These are phyloP conservation scores for Podospora comata DNA, from an alignment of 495 filamentous ascomycete genomes.

Conservation along the genomic window DNA sequence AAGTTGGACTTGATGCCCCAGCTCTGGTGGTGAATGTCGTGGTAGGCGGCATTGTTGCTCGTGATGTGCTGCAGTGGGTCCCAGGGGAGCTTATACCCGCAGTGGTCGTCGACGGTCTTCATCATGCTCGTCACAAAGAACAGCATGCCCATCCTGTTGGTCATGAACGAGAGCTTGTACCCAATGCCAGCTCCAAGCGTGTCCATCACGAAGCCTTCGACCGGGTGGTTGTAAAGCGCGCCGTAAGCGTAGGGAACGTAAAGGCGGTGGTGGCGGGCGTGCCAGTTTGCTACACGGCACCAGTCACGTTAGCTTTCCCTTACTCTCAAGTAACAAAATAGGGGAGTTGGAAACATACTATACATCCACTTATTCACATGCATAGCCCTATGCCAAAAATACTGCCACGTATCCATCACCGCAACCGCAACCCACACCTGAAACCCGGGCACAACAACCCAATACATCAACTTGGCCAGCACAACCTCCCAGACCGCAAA, in stretches of 20 bases:
- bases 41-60: conserved; percentile 90
- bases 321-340: neutral
- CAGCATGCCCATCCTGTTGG: conserved; percentile 70
- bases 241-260: conserved; percentile 98
- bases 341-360: conserved; percentile 58
- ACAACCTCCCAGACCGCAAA: conserved; percentile 74
- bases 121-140: conserved; percentile 83
- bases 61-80: conserved; percentile 89
- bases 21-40: conserved; percentile 97
- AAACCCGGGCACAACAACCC: conserved; percentile 66
- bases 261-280: conserved; percentile 90
- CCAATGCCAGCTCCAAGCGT: conserved; percentile 79
- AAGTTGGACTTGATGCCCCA: conserved; percentile 91
- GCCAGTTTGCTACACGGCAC: conserved; percentile 49
- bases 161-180: conserved; percentile 75
- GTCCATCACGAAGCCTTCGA: conserved; percentile 91
- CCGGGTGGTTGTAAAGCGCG: conserved; percentile 91
- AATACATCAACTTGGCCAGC: conserved; percentile 72
- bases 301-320: neutral
- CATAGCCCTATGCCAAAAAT: conserved; percentile 92
- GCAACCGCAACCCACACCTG: conserved; percentile 71
- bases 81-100: conserved; percentile 91
- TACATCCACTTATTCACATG: conserved; percentile 96
- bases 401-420: conserved; percentile 92
- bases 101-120: conserved; percentile 98